Evolutionary conservation across 140 eudicot species (phyloP), one percentile per base, ranked within the genome.

Genomic region (Senecio squalidus): DNA sequence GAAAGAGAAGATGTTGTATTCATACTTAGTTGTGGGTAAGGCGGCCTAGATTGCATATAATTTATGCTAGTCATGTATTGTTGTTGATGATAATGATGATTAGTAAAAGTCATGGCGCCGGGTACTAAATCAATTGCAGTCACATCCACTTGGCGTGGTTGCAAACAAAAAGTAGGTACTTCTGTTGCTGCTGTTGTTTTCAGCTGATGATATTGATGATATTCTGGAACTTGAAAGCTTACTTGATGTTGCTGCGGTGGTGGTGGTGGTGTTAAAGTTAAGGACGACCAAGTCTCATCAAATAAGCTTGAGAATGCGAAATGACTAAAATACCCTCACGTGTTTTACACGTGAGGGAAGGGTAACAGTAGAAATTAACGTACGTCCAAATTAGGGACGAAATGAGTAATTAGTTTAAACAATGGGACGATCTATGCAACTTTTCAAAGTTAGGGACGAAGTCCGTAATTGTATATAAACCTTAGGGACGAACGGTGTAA

Each of bases 31-130:
- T 51, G 57, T 16, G 63, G 50, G 46, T 55, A 14, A 60, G n/a
- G n/a, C n/a, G 76, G 62, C 72, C 71, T 72, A 61, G 49, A 64
- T 9, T 60, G 56, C 78, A 74, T 36, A 64, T 28, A 38, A 66
- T 34, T 64, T n/a, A n/a, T n/a, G n/a, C n/a, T n/a, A 9, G 9
- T 34, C 9, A 7, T 34, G 41, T 34, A 7, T 34, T 34, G 41
- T 15, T 27, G 50, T 15, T 69, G 39, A 21, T 54, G 27, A 28
- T 74, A 74, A 6, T 70, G 68, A 70, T 60, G 58, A 51, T 54
- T 4, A 23, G 55, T 71, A 43, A 25, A 47, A 39, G 17, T 44
- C 49, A 44, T 13, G 36, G 47, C 6, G 30, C 22, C 20, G 44
- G 57, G 20, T 14, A n/a, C 15, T 26, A 63, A 54, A 41, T 43